These are phyloP conservation scores for Coccomyxa subellipsoidea DNA, from an alignment of 163 green algal genomes.

Conservation along the genomic window DNA sequence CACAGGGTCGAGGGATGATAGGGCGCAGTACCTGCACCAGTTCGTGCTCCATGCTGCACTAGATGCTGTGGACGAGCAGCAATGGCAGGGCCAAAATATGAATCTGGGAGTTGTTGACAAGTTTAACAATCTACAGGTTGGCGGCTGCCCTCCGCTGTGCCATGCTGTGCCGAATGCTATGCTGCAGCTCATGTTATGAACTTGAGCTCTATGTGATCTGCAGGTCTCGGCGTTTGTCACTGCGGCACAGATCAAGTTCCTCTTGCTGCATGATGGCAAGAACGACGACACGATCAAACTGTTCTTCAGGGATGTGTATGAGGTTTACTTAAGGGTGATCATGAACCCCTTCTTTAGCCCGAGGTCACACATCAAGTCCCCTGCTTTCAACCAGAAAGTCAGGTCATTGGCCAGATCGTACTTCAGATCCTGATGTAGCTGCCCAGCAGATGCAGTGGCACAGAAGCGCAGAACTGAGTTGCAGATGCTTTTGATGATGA, in stretches of 20 bases:
- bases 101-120: conserved; percentile 87
- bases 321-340: conserved; percentile 66
- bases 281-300: conserved; percentile 76
- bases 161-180: too few species aligned
- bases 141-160: too few species aligned
- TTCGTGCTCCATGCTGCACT: conserved; percentile 93
- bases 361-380: conserved; percentile 66
- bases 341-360: conserved; percentile 88
- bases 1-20: conserved; percentile 40
- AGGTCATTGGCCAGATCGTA: background rate
- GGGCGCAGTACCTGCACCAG: conserved; percentile 90
- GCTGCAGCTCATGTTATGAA: too few species aligned
- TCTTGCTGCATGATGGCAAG: conserved; percentile 88
- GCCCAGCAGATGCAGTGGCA: too few species aligned
- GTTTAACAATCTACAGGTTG: conserved; percentile 87
- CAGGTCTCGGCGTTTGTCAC: conserved; percentile 86
- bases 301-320: conserved; percentile 92
- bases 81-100: conserved; percentile 74
- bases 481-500: too few species aligned
- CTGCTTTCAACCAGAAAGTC: conserved; percentile 73
- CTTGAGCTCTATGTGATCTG: background rate
- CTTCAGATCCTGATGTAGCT: conserved; percentile 5
- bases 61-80: conserved; percentile 87
- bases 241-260: conserved; percentile 65
- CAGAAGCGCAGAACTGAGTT: too few species aligned